phyloP scores from a whole-genome alignment of 352 stramenopile genomes.

The Phytopythium aichiense region DNA sequence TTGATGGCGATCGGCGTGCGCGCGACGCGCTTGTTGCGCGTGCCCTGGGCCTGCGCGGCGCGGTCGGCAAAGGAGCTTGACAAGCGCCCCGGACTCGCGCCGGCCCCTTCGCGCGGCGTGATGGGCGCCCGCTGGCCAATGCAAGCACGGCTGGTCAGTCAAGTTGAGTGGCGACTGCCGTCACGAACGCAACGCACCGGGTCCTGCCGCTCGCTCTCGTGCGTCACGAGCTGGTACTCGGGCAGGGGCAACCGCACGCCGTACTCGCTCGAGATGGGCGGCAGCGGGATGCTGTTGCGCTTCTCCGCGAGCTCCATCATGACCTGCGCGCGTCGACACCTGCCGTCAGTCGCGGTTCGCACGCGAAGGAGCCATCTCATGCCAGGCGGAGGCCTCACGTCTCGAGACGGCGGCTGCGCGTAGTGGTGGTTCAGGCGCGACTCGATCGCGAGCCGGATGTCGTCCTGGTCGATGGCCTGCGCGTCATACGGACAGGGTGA shows the following conservation, averaged over 20 bases:
- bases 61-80: constrained; percentile 11
- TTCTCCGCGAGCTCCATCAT: constrained; percentile 87
- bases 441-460: constrained; percentile 71
- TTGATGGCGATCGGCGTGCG: constrained; percentile 64
- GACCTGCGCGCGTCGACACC: constrained; percentile 24
- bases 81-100: neutral
- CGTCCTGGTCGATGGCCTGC: constrained; percentile 65
- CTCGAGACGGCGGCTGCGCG: constrained; percentile 60
- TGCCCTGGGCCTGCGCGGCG: constrained; percentile 43
- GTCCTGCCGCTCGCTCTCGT: constrained; percentile 65
- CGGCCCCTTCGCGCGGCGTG: constrained; percentile 1
- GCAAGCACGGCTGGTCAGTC: neutral
- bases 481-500: too few species aligned
- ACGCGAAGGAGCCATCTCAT: neutral
- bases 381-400: constrained; percentile 25
- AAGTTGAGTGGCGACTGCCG: neutral
- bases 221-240: constrained; percentile 67
- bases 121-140: constrained; percentile 1
- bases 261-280: constrained; percentile 79
- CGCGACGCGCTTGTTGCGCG: constrained; percentile 75
- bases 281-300: constrained; percentile 71
- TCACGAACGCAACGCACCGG: constrained; percentile 18
- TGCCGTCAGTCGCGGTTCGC: neutral
- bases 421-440: constrained; percentile 82
- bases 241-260: constrained; percentile 68